Conservation (phyloP, 805 yeast species). For the Maudiozyma barnettii region DNA sequence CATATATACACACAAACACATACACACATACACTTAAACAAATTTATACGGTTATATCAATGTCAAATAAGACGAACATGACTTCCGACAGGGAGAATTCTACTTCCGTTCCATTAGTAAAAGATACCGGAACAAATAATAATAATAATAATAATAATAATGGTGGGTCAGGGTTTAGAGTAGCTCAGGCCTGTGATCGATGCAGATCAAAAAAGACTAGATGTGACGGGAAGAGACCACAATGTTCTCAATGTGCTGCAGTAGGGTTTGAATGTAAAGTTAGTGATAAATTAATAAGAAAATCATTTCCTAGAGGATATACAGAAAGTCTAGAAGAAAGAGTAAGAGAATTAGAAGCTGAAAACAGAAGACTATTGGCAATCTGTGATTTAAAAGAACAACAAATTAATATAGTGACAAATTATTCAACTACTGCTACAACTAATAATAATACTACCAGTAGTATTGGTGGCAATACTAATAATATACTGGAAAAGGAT, state of each 20-base stretch:
- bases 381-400: conserved; percentile 25
- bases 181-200: conserved; percentile 86
- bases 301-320: conserved; percentile 87
- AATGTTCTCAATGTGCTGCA: conserved; percentile 71
- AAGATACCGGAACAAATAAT: neutral
- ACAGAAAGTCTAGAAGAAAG: conserved; percentile 85
- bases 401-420: conserved; percentile 8
- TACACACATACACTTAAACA: too few relatives aligned
- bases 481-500: neutral
- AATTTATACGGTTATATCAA: too few relatives aligned
- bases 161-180: conserved; percentile 44
- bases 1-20: too few relatives aligned
- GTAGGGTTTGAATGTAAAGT: conserved; percentile 85
- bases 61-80: too few relatives aligned
- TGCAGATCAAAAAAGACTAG: conserved; percentile 69
- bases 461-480: too few relatives aligned
- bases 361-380: conserved; percentile 60
- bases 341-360: conserved; percentile 76
- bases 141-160: conserved; percentile 1
- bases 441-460: neutral
- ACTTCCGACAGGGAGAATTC: neutral
- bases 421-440: neutral
- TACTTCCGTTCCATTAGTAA: neutral
- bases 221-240: conserved; percentile 60
- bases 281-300: conserved; percentile 74